Base-by-base conservation (phyloP, 768 basidiomycete species). In the Chalciporus pseudorubinellus region DNA sequence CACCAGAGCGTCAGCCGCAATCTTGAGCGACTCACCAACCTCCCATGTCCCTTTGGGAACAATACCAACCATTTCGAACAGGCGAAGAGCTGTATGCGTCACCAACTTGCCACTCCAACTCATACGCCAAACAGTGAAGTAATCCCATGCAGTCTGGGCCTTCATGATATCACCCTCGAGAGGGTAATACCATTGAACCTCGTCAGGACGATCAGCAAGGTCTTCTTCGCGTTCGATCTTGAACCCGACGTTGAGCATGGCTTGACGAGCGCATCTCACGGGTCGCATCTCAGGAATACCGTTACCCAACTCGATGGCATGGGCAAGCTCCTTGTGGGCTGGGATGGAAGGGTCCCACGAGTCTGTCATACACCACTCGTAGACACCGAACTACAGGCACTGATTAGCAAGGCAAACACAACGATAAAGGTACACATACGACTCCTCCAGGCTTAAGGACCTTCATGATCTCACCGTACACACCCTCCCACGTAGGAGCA, bases 291-390 rank as follows among this genome's bases (percentile, higher is more conserved):
- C 92, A 18, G 97, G 92, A 62, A 99, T 98, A 50, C 97, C 97
- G 64, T 95, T 93, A 19, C 97, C 95, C 50, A 97, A 75, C 68
- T 98, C 95, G 55, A 98, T 87, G 54, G 81, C 81, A 74, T 98
- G 94, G 12, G 92, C 91, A 51, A 98, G 84, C 40, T 80, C 80
- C 74, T 94, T 95, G 80, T 98, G 95, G 48, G 79, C 71, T 16
- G 93, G 89, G 65, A 78, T 88, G 41, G 87, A 80, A 34, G 89
- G 81, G 71, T 98, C 89, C 91, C 95, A 95, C 3, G 71, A 67
- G 69, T 98, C 94, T 18, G 97, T 98, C 97, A 99, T 98, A 71
- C 85, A 87, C 95, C 95, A 99, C 69, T 98, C 97, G 72, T 98
- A 99, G 33, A 98, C 89, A 64, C 95, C 95, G 70, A 97, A 97